A percentile compares a stretch with the other conserved stretches of the same genome.
phyloP scores from a whole-genome alignment of 129 eudicot genomes.

The carrot (Daucus carota) region DH1_v3.0 NC_030385.2:6727001-6727500 shows the following conservation, averaged over 20 bases:
- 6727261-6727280: no score
- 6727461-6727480: conserved; percentile 90
- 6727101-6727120: not conserved
- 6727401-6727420: conserved; percentile 78
- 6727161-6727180: conserved; percentile 87
- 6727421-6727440: conserved; percentile 90
- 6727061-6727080: conserved; percentile 75
- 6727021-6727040: conserved; percentile 78
- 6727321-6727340: no score
- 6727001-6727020: conserved; percentile 80
- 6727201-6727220: conserved; percentile 47
- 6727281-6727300: no score
- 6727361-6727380: not conserved
- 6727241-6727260: no score
- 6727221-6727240: no score
- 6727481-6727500: conserved; percentile 65
- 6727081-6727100: conserved; percentile 35
- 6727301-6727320: no score
- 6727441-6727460: conserved; percentile 91
- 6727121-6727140: conserved; percentile 16
- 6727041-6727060: conserved; percentile 97
- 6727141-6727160: conserved; percentile 53
- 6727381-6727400: conserved; percentile 20
- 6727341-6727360: not conserved
- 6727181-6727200: conserved; percentile 95